Evolutionary conservation across 2,329 filamentous ascomycete species (phyloP), one percentile per base, ranked within the genome.

Genomic region (Ceratocystis alfenasii): DNA sequence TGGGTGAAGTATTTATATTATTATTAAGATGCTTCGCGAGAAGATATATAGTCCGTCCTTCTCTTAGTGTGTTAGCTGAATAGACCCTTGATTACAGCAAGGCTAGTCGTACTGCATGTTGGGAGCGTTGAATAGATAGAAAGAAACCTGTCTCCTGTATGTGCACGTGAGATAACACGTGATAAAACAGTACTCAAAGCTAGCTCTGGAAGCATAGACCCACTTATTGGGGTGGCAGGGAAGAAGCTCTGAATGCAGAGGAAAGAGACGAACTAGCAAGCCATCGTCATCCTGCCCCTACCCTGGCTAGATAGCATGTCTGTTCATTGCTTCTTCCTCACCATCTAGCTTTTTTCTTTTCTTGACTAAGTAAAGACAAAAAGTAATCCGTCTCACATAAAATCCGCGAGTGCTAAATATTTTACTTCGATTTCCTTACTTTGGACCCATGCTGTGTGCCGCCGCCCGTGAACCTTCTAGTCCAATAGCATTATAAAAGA

Each of bases 191-290:
- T 28, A n/a, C 55, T 15, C n/a, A 7, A 30, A 59, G 28, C 55
- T 36, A 59, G 55, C 55, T 59, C 33, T 59, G 28, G 28, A 61
- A 65, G 67, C 55, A 20, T 36, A 65, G 65, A 66, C 65, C 67
- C 66, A 66, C 64, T 68, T 53, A 63, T 46, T 66, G 20, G 36
- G 2, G 36, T 57, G 41, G 25, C 45, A 44, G n/a, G 36, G 15
- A 62, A 46, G 60, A 46, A 62, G 55, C 55, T 59, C 55, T 59
- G 55, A 36, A 59, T 59, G 55, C 55, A n/a, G 17, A 59, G 55
- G 55, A 25, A 50, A 63, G 61, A 22, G 28, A 20, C 28, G 25
- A 63, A 17, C 15, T 10, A 46, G 15, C 25, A 33, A 59, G 10
- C 8, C 28, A 25, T 59, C 28, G n/a, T 59, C 55, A 33, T 33